phyloP scores from a whole-genome alignment of 495 filamentous ascomycete genomes.

The Hypoxylon fuscum region DNA sequence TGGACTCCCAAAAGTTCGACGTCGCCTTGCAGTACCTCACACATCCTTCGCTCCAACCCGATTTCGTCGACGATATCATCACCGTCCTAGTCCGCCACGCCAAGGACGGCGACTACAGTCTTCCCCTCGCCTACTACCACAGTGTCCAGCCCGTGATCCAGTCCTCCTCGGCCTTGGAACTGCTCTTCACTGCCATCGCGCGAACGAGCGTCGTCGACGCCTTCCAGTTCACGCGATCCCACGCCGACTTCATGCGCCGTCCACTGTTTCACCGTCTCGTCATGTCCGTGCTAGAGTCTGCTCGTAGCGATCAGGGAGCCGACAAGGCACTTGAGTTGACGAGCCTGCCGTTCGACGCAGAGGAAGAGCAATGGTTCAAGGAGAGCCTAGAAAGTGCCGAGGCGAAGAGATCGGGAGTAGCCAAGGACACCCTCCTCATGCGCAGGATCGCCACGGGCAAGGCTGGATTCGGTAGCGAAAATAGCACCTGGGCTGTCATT shows the following conservation, averaged over 20 bases:
- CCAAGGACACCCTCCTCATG: constrained; percentile 76
- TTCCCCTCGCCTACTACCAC: constrained; percentile 80
- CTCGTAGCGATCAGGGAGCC: constrained; percentile 56
- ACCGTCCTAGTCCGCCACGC: constrained; percentile 70
- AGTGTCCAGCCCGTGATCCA: constrained; percentile 72
- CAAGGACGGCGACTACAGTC: constrained; percentile 66
- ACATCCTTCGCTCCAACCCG: constrained; percentile 77
- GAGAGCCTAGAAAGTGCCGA: constrained; percentile 68
- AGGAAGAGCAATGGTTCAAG: constrained; percentile 79
- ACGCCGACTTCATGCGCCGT: constrained; percentile 66
- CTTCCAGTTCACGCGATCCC: constrained; percentile 74
- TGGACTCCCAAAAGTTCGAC: constrained; percentile 76
- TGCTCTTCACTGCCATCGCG: constrained; percentile 73
- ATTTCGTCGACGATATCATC: constrained; percentile 83
- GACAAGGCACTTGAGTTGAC: constrained; percentile 73
- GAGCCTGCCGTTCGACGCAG: constrained; percentile 70
- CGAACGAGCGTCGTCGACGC: constrained; percentile 74
- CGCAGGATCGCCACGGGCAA: constrained; percentile 49
- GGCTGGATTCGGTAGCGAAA: constrained; percentile 27
- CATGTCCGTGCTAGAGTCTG: constrained; percentile 63
- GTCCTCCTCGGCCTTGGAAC: constrained; percentile 63
- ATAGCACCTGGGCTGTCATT: constrained; percentile 43
- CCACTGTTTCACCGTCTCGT: constrained; percentile 74
- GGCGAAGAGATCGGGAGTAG: constrained; percentile 66
- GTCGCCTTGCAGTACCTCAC: constrained; percentile 76